Evolutionary conservation across 2,329 filamentous ascomycete genomes (phyloP), one percentile per base, ranked within the genome.

Genomic region (Sporothrix humicola): DNA sequence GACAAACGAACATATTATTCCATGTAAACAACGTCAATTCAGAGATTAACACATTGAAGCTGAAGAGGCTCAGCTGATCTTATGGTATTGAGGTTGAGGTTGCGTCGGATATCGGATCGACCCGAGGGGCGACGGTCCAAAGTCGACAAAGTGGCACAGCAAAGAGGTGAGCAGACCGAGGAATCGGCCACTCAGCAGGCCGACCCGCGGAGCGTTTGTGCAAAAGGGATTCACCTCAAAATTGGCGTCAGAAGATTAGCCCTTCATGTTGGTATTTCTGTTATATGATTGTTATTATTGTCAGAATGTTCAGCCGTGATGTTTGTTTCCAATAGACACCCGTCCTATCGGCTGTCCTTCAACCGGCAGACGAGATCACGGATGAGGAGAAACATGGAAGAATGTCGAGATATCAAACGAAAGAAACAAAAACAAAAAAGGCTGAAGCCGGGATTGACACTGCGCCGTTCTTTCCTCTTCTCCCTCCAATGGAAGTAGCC

Each of bases 321-420:
- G n/a, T 8, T 65, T 66, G 61, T 66, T 66, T 66, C 61, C 5
- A 48, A 48, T 26, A 48, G 48, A 12, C 2, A 66, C 42, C 31
- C 31, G 20, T 20, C 61, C 61, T 48, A 66, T 66, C 42, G 61
- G 61, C 42, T 48, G 61, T 20, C n/a, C 37, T 66, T 66, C 59
- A 66, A 42, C 42, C 61, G 61, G 61, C 20, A 15, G 37, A 37
- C 31, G 31, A 37, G 31, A 37, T 37, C 31, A 37, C 31, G 31
- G 56, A 23, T 2, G 42, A 66, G 15, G 8, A 61, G 58, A n/a
- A 44, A 42, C 31, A 17, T 7, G 20, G 12, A 37, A 26, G 10
- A 4, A 26, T 23, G 13, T 37, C 31, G 31, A 37, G 5, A 37
- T 37, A 37, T 37, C 31, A 56, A 56, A 56, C 52, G 20, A 23